Conservation (phyloP, 768 basidiomycete genomes). For the Podaxis sp. region DNA sequence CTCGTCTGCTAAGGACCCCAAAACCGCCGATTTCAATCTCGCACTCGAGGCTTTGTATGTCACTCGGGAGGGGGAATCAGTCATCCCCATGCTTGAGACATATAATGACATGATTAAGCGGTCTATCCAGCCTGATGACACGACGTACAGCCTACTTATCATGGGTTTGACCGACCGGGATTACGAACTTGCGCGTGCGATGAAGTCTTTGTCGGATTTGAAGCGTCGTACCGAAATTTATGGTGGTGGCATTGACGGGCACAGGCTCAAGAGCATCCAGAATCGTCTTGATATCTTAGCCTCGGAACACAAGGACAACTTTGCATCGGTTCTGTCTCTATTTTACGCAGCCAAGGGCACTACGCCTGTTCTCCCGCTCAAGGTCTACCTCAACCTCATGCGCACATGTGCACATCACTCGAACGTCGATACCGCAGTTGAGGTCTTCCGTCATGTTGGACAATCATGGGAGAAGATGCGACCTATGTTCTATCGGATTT, state of each 20-base stretch:
- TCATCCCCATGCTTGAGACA: constrained; percentile 53
- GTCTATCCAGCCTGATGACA: constrained; percentile 54
- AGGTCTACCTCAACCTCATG: constrained; percentile 52
- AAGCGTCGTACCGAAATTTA: constrained; percentile 4
- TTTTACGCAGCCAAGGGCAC: constrained; percentile 50
- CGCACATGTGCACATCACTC: constrained; percentile 55
- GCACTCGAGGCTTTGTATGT: constrained; percentile 51
- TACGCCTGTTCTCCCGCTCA: background rate
- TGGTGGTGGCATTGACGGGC: background rate
- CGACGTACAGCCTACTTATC: constrained; percentile 63
- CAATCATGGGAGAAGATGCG: constrained; percentile 22
- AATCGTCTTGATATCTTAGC: background rate
- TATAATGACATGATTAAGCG: constrained; percentile 70
- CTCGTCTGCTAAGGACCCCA: constrained; percentile 25
- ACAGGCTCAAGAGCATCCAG: background rate
- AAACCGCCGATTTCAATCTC: constrained; percentile 55
- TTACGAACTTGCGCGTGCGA: constrained; percentile 48
- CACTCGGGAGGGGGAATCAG: constrained; percentile 49
- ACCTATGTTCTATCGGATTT: constrained; percentile 37
- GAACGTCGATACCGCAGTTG: constrained; percentile 56
- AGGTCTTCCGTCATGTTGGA: constrained; percentile 63
- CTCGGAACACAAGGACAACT: constrained; percentile 40
- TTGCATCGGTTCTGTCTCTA: constrained; percentile 64
- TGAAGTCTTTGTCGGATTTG: constrained; percentile 39
- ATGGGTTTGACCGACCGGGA: constrained; percentile 62